Percentiles rank a stretch among this genome's conserved stretches.
Conservation (phyloP, 495 filamentous ascomycete genomes). For the Neurospora sp. region DNA sequence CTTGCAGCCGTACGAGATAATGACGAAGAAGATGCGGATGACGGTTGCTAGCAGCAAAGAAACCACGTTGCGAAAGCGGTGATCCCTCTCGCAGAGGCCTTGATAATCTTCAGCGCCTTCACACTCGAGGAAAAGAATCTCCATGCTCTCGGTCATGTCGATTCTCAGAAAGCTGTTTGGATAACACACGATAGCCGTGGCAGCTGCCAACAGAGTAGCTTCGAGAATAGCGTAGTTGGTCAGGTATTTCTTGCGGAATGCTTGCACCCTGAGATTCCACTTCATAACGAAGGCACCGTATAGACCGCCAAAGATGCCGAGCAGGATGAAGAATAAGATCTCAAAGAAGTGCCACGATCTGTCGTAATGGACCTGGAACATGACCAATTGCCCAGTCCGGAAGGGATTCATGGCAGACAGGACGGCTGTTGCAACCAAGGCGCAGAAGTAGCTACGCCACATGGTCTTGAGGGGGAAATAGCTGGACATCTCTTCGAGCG, state of each 20-base stretch:
- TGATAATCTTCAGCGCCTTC: constrained; percentile 88
- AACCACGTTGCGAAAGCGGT: constrained; percentile 69
- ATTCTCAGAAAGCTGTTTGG: constrained; percentile 93
- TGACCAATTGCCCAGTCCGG: constrained; percentile 94
- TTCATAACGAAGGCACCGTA: constrained; percentile 98
- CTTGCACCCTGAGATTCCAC: constrained; percentile 87
- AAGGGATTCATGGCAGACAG: constrained; percentile 97
- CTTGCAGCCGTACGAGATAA: constrained; percentile 96
- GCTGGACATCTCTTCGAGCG: constrained; percentile 96
- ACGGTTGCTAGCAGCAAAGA: constrained; percentile 75
- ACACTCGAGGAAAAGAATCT: constrained; percentile 91
- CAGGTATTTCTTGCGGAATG: constrained; percentile 92
- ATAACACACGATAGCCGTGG: constrained; percentile 86
- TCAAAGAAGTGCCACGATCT: constrained; percentile 98
- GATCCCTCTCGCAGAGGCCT: constrained; percentile 72
- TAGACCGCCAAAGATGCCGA: constrained; percentile 88
- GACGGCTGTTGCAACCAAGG: constrained; percentile 88
- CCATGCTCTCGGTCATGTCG: constrained; percentile 99
- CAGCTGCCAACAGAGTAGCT: constrained; percentile 68
- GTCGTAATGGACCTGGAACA: constrained; percentile 97
- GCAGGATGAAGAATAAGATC: constrained; percentile 79
- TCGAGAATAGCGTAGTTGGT: constrained; percentile 79
- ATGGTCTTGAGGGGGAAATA: constrained; percentile 96
- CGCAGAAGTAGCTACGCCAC: constrained; percentile 98
- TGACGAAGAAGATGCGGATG: constrained; percentile 74